Evolutionary conservation across 2,329 filamentous ascomycete genomes (phyloP).

Genomic region (Hortaea werneckii): DNA sequence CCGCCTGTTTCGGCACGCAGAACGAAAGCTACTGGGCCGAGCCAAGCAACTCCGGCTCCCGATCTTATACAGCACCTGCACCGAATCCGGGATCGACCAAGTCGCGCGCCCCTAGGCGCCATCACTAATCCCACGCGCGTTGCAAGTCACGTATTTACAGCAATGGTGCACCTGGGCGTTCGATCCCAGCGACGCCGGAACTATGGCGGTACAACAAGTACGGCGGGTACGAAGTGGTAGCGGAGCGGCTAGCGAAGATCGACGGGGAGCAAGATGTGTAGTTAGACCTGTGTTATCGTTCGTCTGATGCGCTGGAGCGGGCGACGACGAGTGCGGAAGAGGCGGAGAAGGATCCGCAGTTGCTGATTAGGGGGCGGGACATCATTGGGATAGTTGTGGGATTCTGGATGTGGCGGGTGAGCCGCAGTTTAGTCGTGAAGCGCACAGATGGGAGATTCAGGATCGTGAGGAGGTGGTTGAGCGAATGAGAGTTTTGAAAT

Average conservation of each 20-base stretch:
- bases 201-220: slow-evolving; percentile 36
- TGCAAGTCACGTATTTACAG: slow-evolving; percentile 42
- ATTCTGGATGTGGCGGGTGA: slow-evolving; percentile 49
- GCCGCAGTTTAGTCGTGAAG: slow-evolving; percentile 47
- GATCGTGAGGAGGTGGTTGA: slow-evolving; percentile 58
- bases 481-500: slow-evolving; percentile 38
- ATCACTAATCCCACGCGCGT: slow-evolving; percentile 37
- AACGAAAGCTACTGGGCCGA: slow-evolving; percentile 37
- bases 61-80: slow-evolving; percentile 41
- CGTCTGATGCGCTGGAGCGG: slow-evolving; percentile 27
- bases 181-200: slow-evolving; percentile 36
- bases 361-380: slow-evolving; percentile 42
- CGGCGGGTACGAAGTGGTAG: slow-evolving; percentile 38
- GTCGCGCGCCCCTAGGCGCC: slow-evolving; percentile 35
- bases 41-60: slow-evolving; percentile 28
- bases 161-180: slow-evolving; percentile 48
- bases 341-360: slow-evolving; percentile 38
- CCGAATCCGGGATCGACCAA: slow-evolving; percentile 40
- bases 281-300: slow-evolving; percentile 44
- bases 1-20: slow-evolving; percentile 38
- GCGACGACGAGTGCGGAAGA: slow-evolving; percentile 8
- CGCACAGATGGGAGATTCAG: slow-evolving; percentile 48
- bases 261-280: slow-evolving; percentile 45
- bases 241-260: slow-evolving; percentile 41
- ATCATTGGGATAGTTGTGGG: slow-evolving; percentile 30